Percentiles rank a stretch among this genome's conserved stretches.
Evolutionary conservation across 345 rosid species (phyloP).

Genomic region (Mercurialis annua): DNA sequence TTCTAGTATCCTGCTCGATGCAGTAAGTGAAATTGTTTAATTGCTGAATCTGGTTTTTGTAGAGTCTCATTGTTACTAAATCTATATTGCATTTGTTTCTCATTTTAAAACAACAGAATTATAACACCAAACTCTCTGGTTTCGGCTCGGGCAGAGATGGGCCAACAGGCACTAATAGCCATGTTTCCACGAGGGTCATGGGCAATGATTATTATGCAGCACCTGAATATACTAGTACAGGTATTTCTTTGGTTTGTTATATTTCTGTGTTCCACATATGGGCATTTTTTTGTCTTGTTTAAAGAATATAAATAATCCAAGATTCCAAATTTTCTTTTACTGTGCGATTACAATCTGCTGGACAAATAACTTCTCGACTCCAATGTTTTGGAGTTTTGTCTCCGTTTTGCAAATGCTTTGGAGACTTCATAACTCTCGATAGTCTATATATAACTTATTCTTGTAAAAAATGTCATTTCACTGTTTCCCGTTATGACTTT

Average conservation of each 20-base stretch:
- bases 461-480: too few relatives aligned
- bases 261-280: too few relatives aligned
- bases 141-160: conserved; percentile 36
- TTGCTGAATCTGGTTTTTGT: conserved; percentile 3
- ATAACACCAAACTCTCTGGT: conserved; percentile 29
- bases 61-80: background rate
- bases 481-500: too few relatives aligned
- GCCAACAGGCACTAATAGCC: conserved; percentile 24
- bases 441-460: too few relatives aligned
- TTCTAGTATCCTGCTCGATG: conserved; percentile 30
- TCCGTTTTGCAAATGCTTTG: too few relatives aligned
- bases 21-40: conserved; percentile 17
- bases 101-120: conserved; percentile 14
- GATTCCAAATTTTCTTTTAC: too few relatives aligned
- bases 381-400: too few relatives aligned
- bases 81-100: background rate
- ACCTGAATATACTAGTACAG: conserved; percentile 32
- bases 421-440: too few relatives aligned
- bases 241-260: conserved; percentile 2
- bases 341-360: too few relatives aligned
- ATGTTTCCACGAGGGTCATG: conserved; percentile 33
- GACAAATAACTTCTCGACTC: too few relatives aligned
- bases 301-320: too few relatives aligned
- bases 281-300: too few relatives aligned
- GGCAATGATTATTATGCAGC: conserved; percentile 31